Base-by-base conservation (phyloP, 257 asterid species). In the Ophiorrhiza pumila region DNA sequence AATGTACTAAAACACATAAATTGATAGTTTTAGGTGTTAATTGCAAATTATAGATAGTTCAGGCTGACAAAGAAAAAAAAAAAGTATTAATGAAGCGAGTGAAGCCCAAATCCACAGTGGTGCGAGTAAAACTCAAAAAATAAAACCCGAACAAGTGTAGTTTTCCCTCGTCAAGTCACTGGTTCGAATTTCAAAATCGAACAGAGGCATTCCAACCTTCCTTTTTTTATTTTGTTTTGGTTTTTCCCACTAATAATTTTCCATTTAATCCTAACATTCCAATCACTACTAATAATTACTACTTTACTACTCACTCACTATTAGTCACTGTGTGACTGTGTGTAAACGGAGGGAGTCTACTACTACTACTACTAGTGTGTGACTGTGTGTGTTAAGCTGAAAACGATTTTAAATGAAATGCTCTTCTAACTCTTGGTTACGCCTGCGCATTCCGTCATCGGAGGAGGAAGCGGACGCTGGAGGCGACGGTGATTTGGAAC, bases 171-270 rank as follows among this genome's bases (percentile, higher is more conserved):
- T 59, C 66, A 64, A 39, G 69, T 25, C 47, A 18, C 62, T 25
- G 5, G 78, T 86, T 88, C 88, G 83, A 86, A 86, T 81, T 86
- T 88, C 88, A 81, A 88, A 88, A 88, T 83, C 82, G 71, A 76
- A 80, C 63, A 81, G 89, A 80, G 83, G 82, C 69, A 64, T 2
- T 7, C 10, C 69, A 64, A 50, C 69, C 39, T 14, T 49, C n/a
- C 23, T 37, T 37, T 37, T 37, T 6, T 6, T 37, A n/a, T n/a
- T n/a, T n/a, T n/a, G n/a, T n/a, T n/a, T n/a, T n/a, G n/a, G n/a
- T n/a, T n/a, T n/a, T n/a, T n/a, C n/a, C n/a, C n/a, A n/a, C n/a
- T n/a, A n/a, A n/a, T n/a, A n/a, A n/a, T n/a, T n/a, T n/a, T n/a
- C n/a, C n/a, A n/a, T n/a, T n/a, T n/a, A n/a, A n/a, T n/a, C n/a